Base-by-base conservation (phyloP, 202 grass and related monocot species). In the Cymbopogon flexuosus region DNA sequence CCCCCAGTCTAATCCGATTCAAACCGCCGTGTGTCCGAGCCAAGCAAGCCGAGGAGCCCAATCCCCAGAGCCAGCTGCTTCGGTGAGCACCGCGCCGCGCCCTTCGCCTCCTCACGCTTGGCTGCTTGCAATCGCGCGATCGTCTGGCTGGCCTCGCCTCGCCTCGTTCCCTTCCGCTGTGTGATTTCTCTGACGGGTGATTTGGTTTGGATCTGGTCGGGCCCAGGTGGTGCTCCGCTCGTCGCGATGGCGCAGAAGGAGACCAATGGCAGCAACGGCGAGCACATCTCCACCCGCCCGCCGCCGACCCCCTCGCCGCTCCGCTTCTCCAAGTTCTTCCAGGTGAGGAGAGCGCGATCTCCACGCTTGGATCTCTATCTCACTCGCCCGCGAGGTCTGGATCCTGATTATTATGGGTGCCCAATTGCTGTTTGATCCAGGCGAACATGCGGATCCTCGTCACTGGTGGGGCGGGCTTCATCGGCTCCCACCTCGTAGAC, bases 261-360 rank as follows among this genome's bases (percentile, higher is more conserved):
- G 49, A 85, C 70, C 59, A 96, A 93, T 84, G 88, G 84, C 65
- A 86, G 67, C 45, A 89, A 87, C 73, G 89, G 89, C 45, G 87
- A 91, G 66, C 84, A 85, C 81, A 89, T 78, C 76, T 75, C 84
- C 89, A 89, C 86, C 62, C 91, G 87, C 83, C 92, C 96, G 61
- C 92, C 92, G 67, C 96, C 96, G 21, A 89, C 87, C 10, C 96
- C 96, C 24, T 99, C 96, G 6, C 96, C 96, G 10, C 87, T 99
- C 65, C 92, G 96, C 52, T 99, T 99, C 88, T 99, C 96, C 90
- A 99, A 92, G 84, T 96, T 99, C 80, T 99, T 92, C 80, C 96
- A 99, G 93, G 96, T 99, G 24, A 49, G 68, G 8, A 40, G 6
- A 6, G 3, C 35, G 31, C 31, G 31, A 86, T 77, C 47, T 42